Evolutionary conservation across 2,329 filamentous ascomycete species (phyloP), one percentile per base, ranked within the genome.

Genomic region (Pestalotiopsis sp.): DNA sequence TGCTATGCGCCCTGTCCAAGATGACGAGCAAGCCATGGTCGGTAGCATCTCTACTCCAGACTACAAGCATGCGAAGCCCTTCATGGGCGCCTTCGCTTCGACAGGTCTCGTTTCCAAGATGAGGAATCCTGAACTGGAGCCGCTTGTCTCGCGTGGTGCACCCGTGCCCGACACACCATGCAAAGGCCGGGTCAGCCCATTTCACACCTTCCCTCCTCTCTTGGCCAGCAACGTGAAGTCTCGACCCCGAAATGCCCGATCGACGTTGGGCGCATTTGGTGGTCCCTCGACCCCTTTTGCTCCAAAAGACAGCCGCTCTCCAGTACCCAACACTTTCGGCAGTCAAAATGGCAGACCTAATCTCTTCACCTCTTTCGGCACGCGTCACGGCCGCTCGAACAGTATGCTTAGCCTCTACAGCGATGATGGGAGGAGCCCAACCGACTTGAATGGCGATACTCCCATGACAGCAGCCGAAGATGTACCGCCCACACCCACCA

Each of bases 71-170:
- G 92, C 90, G 7, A 94, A 91, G 76, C 92, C 95, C 25, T 87
- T 93, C 67, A 91, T 93, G 39, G 90, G 92, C 55, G 94, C 94
- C 6, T 98, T 98, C 81, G 94, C 94, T 85, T 98, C 96, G 1
- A 98, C 96, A 0, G 95, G 95, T 1, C 84, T 99, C 36, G 92
- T 99, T 66, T 98, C 96, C 12, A 99, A 99, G 82, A 93, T 97
- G 79, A 91, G 93, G 68, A 91, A 93, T 78, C 88, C 91, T 0
- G 93, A 98, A 73, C 88, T 93, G 65, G 87, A 84, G 79, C 72
- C 81, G 83, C 76, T 81, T 82, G 72, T 80, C 79, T 86, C 79
- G 90, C 91, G 76, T 39, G 72, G 73, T 31, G 72, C 68, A 23
- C 87, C 88, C 38, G 95, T 97, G 85, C 95, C 96, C 0, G 96